Evolutionary conservation across 2,329 filamentous ascomycete species (phyloP).

Genomic region (Fusarium xyrophilum): DNA sequence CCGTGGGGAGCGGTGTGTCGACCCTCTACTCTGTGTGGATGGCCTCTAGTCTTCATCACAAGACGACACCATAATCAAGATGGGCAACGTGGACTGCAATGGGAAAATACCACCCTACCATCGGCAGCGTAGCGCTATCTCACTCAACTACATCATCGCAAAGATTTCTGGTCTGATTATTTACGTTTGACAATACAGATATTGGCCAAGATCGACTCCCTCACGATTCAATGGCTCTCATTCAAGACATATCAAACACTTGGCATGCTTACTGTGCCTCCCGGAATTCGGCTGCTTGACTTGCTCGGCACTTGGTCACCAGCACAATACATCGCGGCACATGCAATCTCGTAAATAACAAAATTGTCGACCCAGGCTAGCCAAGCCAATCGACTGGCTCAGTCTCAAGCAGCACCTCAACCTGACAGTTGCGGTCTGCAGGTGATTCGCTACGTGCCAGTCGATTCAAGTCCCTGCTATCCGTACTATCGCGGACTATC

Average conservation of each 20-base stretch:
- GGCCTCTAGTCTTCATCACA: constrained; percentile 26
- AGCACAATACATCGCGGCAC: neutral
- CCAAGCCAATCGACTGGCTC: constrained; percentile 5
- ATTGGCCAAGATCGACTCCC: constrained; percentile 1
- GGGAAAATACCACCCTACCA: constrained; percentile 23
- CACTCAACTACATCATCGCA: constrained; percentile 26
- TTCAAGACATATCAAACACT: neutral
- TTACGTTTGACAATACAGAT: constrained; percentile 21
- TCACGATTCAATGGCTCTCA: neutral
- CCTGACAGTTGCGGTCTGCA: constrained; percentile 30
- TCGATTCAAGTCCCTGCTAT: constrained; percentile 4
- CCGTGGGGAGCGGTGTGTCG: constrained; percentile 41
- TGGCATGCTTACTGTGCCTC: constrained; percentile 6
- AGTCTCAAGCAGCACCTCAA: constrained; percentile 25
- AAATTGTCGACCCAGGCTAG: neutral
- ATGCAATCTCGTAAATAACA: neutral
- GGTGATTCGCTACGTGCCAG: constrained; percentile 29
- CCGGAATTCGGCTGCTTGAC: constrained; percentile 26
- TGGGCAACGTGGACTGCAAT: constrained; percentile 27
- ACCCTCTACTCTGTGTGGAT: constrained; percentile 30
- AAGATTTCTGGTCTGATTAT: neutral
- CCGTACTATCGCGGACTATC: neutral
- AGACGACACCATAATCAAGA: constrained; percentile 19
- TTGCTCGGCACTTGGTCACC: constrained; percentile 32
- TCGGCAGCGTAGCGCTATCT: constrained; percentile 13